Percentiles rank a stretch among this genome's conserved stretches.
phyloP scores from a whole-genome alignment of 1,284 basidiomycete species.

The Austroboletus niveus region DNA sequence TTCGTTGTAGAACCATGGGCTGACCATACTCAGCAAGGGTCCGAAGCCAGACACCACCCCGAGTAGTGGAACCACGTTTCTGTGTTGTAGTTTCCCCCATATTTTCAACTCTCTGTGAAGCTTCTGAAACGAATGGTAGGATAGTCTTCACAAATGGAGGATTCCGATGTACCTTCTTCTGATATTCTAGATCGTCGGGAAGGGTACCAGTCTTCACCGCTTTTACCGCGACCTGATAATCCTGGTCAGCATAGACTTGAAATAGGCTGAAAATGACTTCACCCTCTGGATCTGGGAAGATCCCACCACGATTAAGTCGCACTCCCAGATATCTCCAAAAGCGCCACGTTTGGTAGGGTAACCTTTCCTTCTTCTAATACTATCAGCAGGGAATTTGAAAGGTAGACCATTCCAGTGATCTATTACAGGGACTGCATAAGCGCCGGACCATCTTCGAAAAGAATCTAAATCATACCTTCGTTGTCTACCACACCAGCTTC shows the following conservation, averaged over 20 bases:
- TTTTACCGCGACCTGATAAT: slow-evolving; percentile 25
- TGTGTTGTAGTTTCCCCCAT: slow-evolving; percentile 23
- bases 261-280: background rate
- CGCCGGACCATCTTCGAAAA: background rate
- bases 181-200: background rate
- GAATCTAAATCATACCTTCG: slow-evolving; percentile 13
- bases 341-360: slow-evolving; percentile 13
- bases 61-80: slow-evolving; percentile 29
- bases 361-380: slow-evolving; percentile 9
- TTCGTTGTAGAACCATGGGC: slow-evolving; percentile 30
- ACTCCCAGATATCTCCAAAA: slow-evolving; percentile 32
- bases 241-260: background rate
- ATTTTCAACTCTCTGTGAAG: slow-evolving; percentile 27
- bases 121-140: slow-evolving; percentile 12
- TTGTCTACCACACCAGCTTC: slow-evolving; percentile 7
- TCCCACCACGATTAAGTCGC: slow-evolving; percentile 13
- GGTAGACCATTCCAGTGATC: slow-evolving; percentile 10
- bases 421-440: slow-evolving; percentile 3
- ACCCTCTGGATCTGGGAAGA: slow-evolving; percentile 8
- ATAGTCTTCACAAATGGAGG: background rate
- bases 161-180: slow-evolving; percentile 15
- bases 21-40: slow-evolving; percentile 23
- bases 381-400: slow-evolving; percentile 4
- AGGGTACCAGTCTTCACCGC: slow-evolving; percentile 8
- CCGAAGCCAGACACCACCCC: slow-evolving; percentile 24